Evolutionary conservation across 139 green algal genomes (phyloP), one percentile per base, ranked within the genome.

Genomic region (Chlamydomonas sphaeroides): DNA sequence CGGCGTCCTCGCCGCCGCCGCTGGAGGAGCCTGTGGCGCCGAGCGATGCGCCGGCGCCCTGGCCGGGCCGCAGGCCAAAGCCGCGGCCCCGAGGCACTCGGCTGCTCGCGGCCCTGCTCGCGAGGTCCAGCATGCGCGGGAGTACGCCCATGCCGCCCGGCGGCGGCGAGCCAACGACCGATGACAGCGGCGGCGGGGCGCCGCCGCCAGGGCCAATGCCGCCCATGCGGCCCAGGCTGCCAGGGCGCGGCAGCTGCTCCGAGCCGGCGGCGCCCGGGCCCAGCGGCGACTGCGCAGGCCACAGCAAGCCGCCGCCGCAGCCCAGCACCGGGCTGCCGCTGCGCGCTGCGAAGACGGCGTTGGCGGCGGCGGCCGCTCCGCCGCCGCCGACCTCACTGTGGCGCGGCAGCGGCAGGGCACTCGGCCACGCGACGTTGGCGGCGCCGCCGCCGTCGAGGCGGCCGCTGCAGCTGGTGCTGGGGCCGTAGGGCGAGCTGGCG

Each of bases 41-140:
- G 56, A 6, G 56, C 23, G 42, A 48, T 2, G 56, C 14, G 56
- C 15, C 23, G 10, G 62, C n/a, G 25, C 53, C 71, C 1, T 53
- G n/a, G 53, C 26, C 49, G 35, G 28, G 53, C 65, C 53, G 71
- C 71, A 11, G 71, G 53, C 1, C 35, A 56, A 1, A 49, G 15
- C 41, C 23, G 15, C 10, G 30, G 70, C 36, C n/a, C n/a, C n/a
- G n/a, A 67, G 33, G 35, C 14, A 14, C 10, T 51, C 51, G 14
- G 26, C 49, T 36, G 23, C 36, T 25, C 0, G 72, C 66, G 5
- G 36, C 72, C 72, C 65, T 68, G 28, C 3, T 59, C 28, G 72
- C 72, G 28, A 80, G 38, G 4, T 68, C 56, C 15, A 80, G 36
- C 72, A 80, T 41, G 35, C 72, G 72, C 5, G 72, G 72, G 48